Evolutionary conservation across 176 grass and related monocot genomes (phyloP).

Genomic region (Raddia distichophylla): DNA sequence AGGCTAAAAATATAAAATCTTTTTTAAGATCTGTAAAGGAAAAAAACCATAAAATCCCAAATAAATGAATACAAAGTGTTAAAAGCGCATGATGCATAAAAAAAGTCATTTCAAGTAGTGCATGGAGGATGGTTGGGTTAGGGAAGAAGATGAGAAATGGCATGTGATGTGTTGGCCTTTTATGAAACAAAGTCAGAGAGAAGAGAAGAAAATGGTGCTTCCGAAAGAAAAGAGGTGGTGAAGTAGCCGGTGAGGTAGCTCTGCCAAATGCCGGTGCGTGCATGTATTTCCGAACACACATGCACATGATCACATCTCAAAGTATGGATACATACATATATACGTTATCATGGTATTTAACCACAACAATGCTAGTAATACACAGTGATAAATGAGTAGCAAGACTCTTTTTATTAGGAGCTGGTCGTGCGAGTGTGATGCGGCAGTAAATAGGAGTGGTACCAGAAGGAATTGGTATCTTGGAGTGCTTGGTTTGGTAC

Average conservation of each 20-base stretch:
- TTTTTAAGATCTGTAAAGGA: too few species aligned
- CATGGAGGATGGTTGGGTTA: background rate
- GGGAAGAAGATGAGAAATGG: slow-evolving; percentile 26
- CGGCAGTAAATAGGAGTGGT: background rate
- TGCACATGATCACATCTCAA: background rate
- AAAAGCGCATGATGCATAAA: too few species aligned
- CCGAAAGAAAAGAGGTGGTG: background rate
- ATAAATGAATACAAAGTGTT: too few species aligned
- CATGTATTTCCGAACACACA: background rate
- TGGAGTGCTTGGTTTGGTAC: slow-evolving; percentile 22
- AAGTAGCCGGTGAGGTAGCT: background rate
- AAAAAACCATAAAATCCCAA: too few species aligned
- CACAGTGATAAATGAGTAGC: background rate
- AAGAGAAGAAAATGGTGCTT: background rate
- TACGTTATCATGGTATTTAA: too few species aligned
- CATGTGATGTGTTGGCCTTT: background rate
- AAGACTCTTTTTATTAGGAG: background rate
- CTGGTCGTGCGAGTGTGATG: background rate
- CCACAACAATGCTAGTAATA: too few species aligned
- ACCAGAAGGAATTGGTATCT: background rate
- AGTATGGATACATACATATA: background rate
- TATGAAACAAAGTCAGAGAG: background rate
- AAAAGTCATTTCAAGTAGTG: too few species aligned
- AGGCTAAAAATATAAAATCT: too few species aligned
- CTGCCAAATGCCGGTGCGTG: background rate